phyloP scores from a whole-genome alignment of 2,329 filamentous ascomycete species.

The Rhytidhysteron rufulum region DNA sequence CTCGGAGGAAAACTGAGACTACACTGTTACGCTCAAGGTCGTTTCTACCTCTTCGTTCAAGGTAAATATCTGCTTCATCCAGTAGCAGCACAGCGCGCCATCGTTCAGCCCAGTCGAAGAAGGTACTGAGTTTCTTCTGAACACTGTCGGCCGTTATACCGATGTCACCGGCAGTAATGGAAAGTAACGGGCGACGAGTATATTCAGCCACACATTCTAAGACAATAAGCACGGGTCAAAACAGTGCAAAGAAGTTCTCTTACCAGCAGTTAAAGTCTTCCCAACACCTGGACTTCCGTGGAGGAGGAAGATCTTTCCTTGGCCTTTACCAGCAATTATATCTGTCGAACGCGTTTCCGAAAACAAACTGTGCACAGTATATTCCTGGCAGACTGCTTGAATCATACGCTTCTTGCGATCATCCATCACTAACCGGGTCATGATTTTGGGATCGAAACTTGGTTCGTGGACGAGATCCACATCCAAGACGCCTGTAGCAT shows the following conservation, averaged over 20 bases:
- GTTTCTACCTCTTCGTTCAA: neutral
- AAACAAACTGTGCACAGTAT: too few species aligned
- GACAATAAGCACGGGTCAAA: neutral
- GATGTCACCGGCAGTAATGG: neutral
- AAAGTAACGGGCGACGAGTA: too few species aligned
- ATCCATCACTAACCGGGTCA: too few species aligned
- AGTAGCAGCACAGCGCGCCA: conserved; percentile 7
- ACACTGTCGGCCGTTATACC: neutral
- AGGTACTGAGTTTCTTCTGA: neutral
- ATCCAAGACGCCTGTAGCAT: too few species aligned
- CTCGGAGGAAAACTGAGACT: conserved; percentile 2
- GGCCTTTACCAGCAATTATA: conserved; percentile 1
- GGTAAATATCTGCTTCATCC: conserved; percentile 7
- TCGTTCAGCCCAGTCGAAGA: neutral
- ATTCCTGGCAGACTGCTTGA: too few species aligned
- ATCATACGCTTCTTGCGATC: too few species aligned
- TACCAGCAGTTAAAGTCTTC: conserved; percentile 1
- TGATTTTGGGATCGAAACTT: too few species aligned
- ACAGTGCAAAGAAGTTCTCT: neutral
- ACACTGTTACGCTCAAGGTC: conserved; percentile 6
- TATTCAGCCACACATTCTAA: conserved; percentile 1
- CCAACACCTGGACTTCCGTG: neutral
- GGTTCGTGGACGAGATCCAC: too few species aligned
- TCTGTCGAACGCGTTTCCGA: neutral
- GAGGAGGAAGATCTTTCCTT: conserved; percentile 1